Evolutionary conservation across 345 rosid genomes (phyloP).

Genomic region (Lumnitzera racemosa): DNA sequence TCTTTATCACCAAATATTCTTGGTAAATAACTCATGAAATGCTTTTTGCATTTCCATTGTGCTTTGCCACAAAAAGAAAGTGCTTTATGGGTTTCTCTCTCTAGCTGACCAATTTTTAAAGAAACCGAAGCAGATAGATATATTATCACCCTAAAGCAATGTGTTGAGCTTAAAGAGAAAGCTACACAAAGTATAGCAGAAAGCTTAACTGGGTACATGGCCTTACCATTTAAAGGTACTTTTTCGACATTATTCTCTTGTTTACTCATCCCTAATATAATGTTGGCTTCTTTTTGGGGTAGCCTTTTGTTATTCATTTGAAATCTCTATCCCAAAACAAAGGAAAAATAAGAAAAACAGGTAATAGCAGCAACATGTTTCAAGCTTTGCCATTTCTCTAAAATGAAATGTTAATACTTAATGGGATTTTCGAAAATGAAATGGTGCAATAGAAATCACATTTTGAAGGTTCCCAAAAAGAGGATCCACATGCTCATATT

Average conservation of each 20-base stretch:
- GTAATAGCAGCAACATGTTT: no score
- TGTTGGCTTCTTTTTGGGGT: not conserved
- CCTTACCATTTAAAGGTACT: constrained; percentile 27
- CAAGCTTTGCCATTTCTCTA: no score
- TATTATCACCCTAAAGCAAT: constrained; percentile 3
- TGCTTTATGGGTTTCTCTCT: no score
- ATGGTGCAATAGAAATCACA: no score
- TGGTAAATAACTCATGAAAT: not conserved
- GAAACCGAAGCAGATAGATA: constrained; percentile 6
- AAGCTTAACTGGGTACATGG: constrained; percentile 16
- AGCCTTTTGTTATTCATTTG: not conserved
- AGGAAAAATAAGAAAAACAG: no score
- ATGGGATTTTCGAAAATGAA: no score
- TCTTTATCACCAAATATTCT: not conserved
- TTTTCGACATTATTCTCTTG: constrained; percentile 25
- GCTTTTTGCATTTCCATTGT: not conserved
- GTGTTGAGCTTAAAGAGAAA: constrained; percentile 14
- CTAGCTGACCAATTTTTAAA: not conserved
- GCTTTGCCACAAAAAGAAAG: no score
- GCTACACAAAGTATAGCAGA: constrained; percentile 5
- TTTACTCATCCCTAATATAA: constrained; percentile 27
- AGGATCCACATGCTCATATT: no score
- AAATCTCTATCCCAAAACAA: no score
- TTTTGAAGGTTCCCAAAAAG: no score
- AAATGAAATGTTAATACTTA: no score